Evolutionary conservation across 2,329 filamentous ascomycete genomes (phyloP).

Genomic region (Fusarium luffae): DNA sequence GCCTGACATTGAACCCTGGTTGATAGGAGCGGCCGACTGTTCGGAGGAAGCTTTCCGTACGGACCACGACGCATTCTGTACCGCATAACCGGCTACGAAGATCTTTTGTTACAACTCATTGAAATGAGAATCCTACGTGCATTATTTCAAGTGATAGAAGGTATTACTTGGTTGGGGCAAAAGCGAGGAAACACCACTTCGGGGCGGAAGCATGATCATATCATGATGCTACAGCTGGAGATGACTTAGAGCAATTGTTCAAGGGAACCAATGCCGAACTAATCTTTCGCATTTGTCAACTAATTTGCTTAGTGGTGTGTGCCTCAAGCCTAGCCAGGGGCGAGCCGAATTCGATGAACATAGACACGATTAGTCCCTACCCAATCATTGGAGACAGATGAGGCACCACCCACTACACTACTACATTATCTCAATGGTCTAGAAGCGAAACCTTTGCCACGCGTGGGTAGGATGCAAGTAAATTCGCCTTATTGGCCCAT

Average conservation of each 20-base stretch:
- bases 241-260: background rate
- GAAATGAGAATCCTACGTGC: rapidly evolving
- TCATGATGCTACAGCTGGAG: background rate
- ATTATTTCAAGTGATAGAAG: too few species aligned
- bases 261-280: background rate
- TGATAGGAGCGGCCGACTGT: background rate
- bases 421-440: too few species aligned
- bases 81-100: background rate
- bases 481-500: background rate
- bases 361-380: background rate
- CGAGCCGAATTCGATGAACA: background rate
- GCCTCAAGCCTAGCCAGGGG: background rate
- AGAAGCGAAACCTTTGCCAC: background rate
- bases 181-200: background rate
- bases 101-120: background rate
- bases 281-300: background rate
- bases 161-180: too few species aligned
- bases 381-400: background rate
- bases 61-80: background rate
- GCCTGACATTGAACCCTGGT: background rate
- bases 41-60: background rate
- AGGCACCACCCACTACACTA: background rate
- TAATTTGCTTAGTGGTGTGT: background rate
- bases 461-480: rapidly evolving
- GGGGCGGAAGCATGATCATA: background rate